Evolutionary conservation across 75 land plant species (phyloP).

Genomic region (Picea glauca): DNA sequence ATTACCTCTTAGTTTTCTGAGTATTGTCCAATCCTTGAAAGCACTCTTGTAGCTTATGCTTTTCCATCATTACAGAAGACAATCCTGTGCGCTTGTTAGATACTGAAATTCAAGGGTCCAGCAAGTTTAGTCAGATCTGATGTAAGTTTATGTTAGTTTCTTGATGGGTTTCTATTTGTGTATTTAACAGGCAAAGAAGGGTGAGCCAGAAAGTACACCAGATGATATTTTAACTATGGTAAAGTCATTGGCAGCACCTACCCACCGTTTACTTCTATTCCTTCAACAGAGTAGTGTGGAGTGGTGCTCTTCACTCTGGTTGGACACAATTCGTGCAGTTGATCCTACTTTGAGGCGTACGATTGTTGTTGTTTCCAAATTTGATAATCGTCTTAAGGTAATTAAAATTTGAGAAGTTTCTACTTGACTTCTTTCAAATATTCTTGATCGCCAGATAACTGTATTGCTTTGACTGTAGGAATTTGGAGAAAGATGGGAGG

Average conservation of each 20-base stretch:
- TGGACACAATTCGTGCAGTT: constrained; percentile 81
- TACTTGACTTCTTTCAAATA: not conserved
- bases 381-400: constrained; percentile 98
- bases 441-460: not conserved
- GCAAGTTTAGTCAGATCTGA: not conserved
- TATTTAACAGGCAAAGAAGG: constrained; percentile 74
- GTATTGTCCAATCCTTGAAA: not conserved
- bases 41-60: not conserved
- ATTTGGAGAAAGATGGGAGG: constrained; percentile 93
- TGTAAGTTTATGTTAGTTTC: not conserved
- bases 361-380: constrained; percentile 91
- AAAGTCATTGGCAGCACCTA: constrained; percentile 78
- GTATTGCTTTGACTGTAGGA: constrained; percentile 45
- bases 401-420: not conserved
- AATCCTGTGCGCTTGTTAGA: not conserved
- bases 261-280: constrained; percentile 81
- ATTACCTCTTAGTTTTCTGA: not conserved
- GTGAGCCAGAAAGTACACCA: constrained; percentile 96
- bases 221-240: constrained; percentile 91
- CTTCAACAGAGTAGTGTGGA: constrained; percentile 99
- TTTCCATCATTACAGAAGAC: not conserved
- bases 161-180: not conserved
- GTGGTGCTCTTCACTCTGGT: constrained; percentile 98
- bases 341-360: constrained; percentile 86
- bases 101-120: no score